Base-by-base conservation (phyloP, 768 basidiomycete species). In the Lactarius sp. region DNA sequence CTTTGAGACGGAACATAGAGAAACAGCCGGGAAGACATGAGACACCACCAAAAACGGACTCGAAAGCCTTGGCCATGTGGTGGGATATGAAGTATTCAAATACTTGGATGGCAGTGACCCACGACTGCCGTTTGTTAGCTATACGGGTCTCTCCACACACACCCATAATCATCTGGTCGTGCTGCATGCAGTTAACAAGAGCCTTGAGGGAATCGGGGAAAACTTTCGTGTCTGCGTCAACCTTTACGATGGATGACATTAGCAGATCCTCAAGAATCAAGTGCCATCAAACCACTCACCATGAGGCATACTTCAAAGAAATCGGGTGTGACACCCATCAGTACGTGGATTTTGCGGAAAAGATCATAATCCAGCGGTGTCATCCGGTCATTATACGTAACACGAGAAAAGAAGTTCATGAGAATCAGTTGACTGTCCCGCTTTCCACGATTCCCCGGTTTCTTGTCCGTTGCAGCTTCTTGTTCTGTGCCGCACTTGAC, bases 321-420 rank as follows among this genome's bases (percentile, higher is more conserved):
- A 74, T 99, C 97, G 2, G 97, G 95, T 1, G 97, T 98, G 9
- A 98, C 92, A n/a, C 97, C 96, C 92, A 97, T 98, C 39, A 99
- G 82, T 36, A 88, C 81, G 70, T 98, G 94, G 3, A 94, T 86
- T 79, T 98, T 98, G 57, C 97, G 85, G 81, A 99, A 99, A 41
- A 99, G 80, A 76, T 99, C 97, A 72, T 93, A 99, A 73, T 99
- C 97, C 70, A 99, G 83, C 7, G 97, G 97, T 33, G 84, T 84
- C 95, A 99, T 98, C 63, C 96, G 90, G 73, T 99, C 97, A 74
- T 99, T 98, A 77, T 98, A 99, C 18, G 97, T 99, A 70, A 99
- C 97, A 52, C 92, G 87, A 54, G 94, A 96, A 79, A 98, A 98
- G 75, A 99, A 99, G 78, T 98, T 97, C 97, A 99, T 99, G 70